phyloP scores from a whole-genome alignment of 2,329 filamentous ascomycete genomes.

The Ophiostoma montium region DNA sequence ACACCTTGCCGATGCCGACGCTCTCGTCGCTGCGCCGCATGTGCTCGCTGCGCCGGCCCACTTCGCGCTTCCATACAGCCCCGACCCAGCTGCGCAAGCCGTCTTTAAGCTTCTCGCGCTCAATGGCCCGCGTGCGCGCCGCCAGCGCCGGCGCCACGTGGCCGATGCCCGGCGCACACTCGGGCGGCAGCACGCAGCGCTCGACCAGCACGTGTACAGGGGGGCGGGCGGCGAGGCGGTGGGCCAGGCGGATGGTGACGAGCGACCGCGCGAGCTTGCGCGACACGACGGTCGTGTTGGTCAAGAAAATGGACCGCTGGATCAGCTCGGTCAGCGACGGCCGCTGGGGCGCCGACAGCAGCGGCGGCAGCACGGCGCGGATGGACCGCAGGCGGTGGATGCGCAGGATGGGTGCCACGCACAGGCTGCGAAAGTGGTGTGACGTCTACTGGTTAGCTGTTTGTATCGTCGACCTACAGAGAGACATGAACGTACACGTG shows the following conservation, averaged over 20 bases:
- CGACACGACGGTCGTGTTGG: slow-evolving; percentile 50
- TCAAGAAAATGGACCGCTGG: slow-evolving; percentile 50
- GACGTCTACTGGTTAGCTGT: slow-evolving; percentile 36
- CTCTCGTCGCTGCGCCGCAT: slow-evolving; percentile 34
- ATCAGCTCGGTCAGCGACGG: slow-evolving; percentile 49
- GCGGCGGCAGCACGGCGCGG: slow-evolving; percentile 37
- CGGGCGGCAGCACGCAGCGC: slow-evolving; percentile 48
- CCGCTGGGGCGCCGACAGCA: slow-evolving; percentile 41
- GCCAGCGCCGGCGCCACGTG: slow-evolving; percentile 45
- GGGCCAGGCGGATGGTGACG: slow-evolving; percentile 50
- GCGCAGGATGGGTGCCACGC: slow-evolving; percentile 52
- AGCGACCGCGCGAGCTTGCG: slow-evolving; percentile 49
- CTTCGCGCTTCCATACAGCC: slow-evolving; percentile 39
- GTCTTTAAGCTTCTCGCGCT: slow-evolving; percentile 55
- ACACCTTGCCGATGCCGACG: slow-evolving; percentile 40
- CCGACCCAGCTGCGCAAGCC: slow-evolving; percentile 50
- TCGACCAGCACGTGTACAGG: slow-evolving; percentile 45
- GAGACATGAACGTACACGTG: slow-evolving; percentile 28
- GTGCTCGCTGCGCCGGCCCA: slow-evolving; percentile 33
- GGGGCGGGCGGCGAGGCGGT: slow-evolving; percentile 44
- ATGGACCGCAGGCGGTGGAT: slow-evolving; percentile 43
- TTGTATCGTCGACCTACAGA: background rate
- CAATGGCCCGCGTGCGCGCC: slow-evolving; percentile 46
- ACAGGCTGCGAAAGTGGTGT: slow-evolving; percentile 46
- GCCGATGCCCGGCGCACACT: slow-evolving; percentile 38